Base-by-base conservation (phyloP, 2,329 filamentous ascomycete genomes). In the Ascochyta clinopodiicola region DNA sequence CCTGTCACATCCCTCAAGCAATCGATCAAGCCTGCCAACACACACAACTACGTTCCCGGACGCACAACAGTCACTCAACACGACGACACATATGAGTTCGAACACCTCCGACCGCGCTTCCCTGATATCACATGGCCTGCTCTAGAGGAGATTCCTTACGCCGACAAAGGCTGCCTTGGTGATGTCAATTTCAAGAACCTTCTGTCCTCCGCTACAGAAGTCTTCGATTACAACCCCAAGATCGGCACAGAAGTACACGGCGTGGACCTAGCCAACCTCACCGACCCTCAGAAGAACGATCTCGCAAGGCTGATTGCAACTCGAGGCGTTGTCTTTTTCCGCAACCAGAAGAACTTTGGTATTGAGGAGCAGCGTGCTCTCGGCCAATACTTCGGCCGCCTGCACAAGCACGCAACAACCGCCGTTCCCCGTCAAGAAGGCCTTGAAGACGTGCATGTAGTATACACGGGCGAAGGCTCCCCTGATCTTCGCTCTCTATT, bases 321-420 rank as follows among this genome's bases (percentile, higher is more conserved):
- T 24, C 76, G 84, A 38, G 83, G 84, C 3, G 83, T 86, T 0
- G 82, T 86, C 1, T 84, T 86, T 70, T 84, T 86, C 75, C 78
- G 83, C 13, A 73, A 80, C 43, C 84, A 86, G 66, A 76, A 81
- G 51, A 80, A 83, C 60, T 78, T 85, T 24, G 78, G 78, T 57
- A 79, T 85, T 42, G 78, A 84, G n/a, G 75, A 78, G 19, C 83
- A 85, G 64, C 73, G 82, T 9, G 75, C 80, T 50, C 73, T 86
- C 3, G 82, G 82, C 7, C 66, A 74, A 35, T 81, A 85, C 67
- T 84, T 82, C 61, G 83, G 83, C 6, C 77, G 71, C 12, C 69
- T 85, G 0, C 82, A 84, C 67, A 83, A 79, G 69, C 83, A 85
- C 66, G 81, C 83, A 10, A 85, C 82, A 1, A 85, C 82, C 1